Evolutionary conservation across 2,329 filamentous ascomycete genomes (phyloP), one percentile per base, ranked within the genome.

Genomic region (Paecilomyces dactylethromorphus): DNA sequence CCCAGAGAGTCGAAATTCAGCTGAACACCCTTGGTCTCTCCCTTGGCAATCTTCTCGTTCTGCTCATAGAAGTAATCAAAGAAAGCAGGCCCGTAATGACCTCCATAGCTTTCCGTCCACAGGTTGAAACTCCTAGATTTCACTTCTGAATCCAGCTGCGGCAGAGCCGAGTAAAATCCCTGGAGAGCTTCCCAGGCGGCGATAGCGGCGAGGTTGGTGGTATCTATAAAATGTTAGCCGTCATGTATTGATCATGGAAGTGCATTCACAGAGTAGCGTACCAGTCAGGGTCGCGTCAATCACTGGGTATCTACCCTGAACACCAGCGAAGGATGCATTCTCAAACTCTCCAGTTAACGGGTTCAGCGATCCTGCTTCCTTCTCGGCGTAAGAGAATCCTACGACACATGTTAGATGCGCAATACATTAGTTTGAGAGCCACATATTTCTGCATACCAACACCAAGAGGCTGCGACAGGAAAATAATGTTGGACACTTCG

Each of bases 391-490:
- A 6, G 72, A 74, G 59, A 74, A 73, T 2, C 71, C 71, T 73
- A 39, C 22, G 24, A 13, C 54, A 5, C n/a, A 10, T 31, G 13
- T 58, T 35, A 63, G 61, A n/a, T 52, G 18, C 21, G 26, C 21
- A 2, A 18, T 18, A n/a, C 35, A n/a, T 12, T 35, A 49, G 4
- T 6, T 31, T n/a, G 13, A 15, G 32, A 21, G 7, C 0, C 57
- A 32, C 15, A 56, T 11, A 11, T 18, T 11, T 22, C 11, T 54
- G 51, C 66, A 53, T 70, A 74, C 83, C 84, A 29, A 81, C 79
- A 33, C 82, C 82, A n/a, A 83, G 74, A 10, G 84, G 84, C 69
- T 87, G 84, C 57, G 82, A 83, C 56, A 87, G 74, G 71, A 86
- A 87, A 10, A 87, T 73, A 70, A 87, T 74, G 66, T 86, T 86